Evolutionary conservation across 345 rosid genomes (phyloP), one percentile per base, ranked within the genome.

Genomic region (Eucalyptus microcorys): DNA sequence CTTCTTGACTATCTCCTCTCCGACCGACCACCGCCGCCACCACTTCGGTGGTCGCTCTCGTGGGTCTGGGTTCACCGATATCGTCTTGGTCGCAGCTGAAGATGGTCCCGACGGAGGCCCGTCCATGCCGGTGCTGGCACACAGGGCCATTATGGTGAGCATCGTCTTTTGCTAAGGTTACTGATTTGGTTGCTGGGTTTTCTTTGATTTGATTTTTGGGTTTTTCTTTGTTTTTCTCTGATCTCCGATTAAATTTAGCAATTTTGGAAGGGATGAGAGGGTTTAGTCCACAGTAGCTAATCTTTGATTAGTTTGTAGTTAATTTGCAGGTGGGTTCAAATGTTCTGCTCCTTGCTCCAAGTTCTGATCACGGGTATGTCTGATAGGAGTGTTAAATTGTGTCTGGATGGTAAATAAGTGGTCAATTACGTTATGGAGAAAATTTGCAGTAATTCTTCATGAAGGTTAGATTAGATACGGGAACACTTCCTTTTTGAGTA

Each of bases 121-220:
- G 43, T 89, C 95, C 16, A 87, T 95, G 45, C 95, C 98, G 15
- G 93, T 95, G 50, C 93, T 93, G 40, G 97, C 98, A 49, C 96
- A 94, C 81, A 96, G 94, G 90, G 93, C 94, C 42, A 92, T 97
- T 89, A 89, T 97, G 98, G 98, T 97, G 49, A 89, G 93, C 87
- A 47, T 34, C 88, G 59, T 13, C 55, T 50, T 59, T n/a, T 79
- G 34, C 24, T 43, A 2, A 24, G 37, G 32, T 30, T 26, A 49
- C n/a, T n/a, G n/a, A n/a, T n/a, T n/a, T n/a, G 15, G 15, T 68
- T 4, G 80, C 43, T 21, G 43, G 22, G 37, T 68, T 34, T 68
- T 3, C 7, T 16, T 32, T 68, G 80, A 68, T 17, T 68, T 68
- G 22, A 19, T 34, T 17, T 68, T 8, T 68, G 42, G 49, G 17